Base-by-base conservation (phyloP, 1,284 basidiomycete species). In the Xerocomus minutiporus region DNA sequence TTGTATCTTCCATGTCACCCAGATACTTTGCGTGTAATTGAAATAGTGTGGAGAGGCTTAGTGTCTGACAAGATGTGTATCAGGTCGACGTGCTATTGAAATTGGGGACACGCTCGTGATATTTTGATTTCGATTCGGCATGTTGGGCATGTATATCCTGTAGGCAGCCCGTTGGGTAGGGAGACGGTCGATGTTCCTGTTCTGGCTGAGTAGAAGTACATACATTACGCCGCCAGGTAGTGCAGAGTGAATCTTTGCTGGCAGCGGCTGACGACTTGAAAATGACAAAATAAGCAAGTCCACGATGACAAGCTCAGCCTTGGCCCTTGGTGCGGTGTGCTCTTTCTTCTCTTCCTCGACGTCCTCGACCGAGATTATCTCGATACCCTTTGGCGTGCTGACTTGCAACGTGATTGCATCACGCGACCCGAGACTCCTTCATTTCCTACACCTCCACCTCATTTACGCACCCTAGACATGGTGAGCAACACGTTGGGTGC, bases 251-350 rank as follows among this genome's bases (percentile, higher is more conserved):
- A 35, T 25, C 43, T 38, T 55, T 61, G 60, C 50, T 39, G 36
- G 8, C 34, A 48, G 51, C 45, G 65, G 64, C 60, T 63, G 66
- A 57, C 60, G 60, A 61, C 57, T 61, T 63, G 66, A 64, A 61
- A 63, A 54, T 57, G 66, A 65, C 65, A 62, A 65, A 66, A 69
- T 45, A 46, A 68, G 64, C 59, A 55, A 61, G 46, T 46, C 26
- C 15, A 49, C 51, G 50, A 61, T 39, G 58, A 53, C 53, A 38
- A 51, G 55, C 55, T 52, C 46, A 29, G 50, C 28, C 29, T 45
- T 20, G 13, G 11, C 25, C 25, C 39, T 25, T 26, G 39, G 38
- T 7, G 35, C 35, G 34, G 15, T n/a, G 11, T 31, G 43, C 36
- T 40, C 54, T 52, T 48, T 49, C 43, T 48, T 48, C 25, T 48